phyloP scores from a whole-genome alignment of 1,284 basidiomycete species.

The Ganoderma boninense region DNA sequence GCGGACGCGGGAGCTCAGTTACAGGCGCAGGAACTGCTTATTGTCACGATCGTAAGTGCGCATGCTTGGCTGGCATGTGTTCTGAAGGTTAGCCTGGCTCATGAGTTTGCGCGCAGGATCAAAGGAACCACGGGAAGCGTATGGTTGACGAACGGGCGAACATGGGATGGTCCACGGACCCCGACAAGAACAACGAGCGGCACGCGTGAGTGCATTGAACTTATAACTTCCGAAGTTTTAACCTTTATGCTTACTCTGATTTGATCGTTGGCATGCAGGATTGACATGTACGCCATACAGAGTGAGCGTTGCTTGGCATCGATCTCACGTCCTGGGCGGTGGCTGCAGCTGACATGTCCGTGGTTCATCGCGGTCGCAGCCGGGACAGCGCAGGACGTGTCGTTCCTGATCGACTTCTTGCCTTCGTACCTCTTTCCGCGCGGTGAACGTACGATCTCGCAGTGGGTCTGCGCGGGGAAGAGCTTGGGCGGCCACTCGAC shows the following conservation, averaged over 20 bases:
- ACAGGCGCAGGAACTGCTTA: conserved; percentile 51
- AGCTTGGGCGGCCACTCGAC: conserved; percentile 83
- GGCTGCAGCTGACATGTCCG: conserved; percentile 13
- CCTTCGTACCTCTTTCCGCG: conserved; percentile 80
- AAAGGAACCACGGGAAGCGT: conserved; percentile 79
- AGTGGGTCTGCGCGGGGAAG: conserved; percentile 77
- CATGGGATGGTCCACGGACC: conserved; percentile 60
- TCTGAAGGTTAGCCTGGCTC: background rate
- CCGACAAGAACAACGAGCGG: conserved; percentile 56
- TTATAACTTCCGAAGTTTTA: background rate
- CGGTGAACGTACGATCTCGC: conserved; percentile 67
- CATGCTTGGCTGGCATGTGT: background rate
- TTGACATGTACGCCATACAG: conserved; percentile 81
- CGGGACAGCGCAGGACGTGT: conserved; percentile 81
- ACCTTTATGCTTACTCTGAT: conserved; percentile 16
- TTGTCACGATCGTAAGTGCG: conserved; percentile 64
- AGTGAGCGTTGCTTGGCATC: conserved; percentile 47
- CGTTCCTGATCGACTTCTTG: conserved; percentile 85
- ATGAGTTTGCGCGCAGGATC: conserved; percentile 60
- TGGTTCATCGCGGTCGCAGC: conserved; percentile 44
- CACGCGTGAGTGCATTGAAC: conserved; percentile 65
- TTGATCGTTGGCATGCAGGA: conserved; percentile 45
- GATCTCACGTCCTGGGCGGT: background rate
- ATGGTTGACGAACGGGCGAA: conserved; percentile 62
- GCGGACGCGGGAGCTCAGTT: background rate